A percentile compares a stretch with the other conserved stretches of the same genome.
Conservation (phyloP, 352 stramenopile genomes). For the Elongisporangium prolatum region DNA sequence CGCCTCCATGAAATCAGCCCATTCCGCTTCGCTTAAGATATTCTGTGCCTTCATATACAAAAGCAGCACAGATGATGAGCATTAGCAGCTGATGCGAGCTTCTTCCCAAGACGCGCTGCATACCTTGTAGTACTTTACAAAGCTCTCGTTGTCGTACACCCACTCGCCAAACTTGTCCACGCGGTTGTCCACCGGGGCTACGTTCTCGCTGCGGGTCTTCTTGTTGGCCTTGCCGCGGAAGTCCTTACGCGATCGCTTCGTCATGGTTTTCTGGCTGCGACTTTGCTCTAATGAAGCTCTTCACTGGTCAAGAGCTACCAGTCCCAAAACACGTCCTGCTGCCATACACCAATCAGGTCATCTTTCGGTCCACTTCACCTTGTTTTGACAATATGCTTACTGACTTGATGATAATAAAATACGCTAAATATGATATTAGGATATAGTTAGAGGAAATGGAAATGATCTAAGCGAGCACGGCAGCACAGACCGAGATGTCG, state of each 20-base stretch:
- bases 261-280: constrained; percentile 20
- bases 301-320: constrained; percentile 14
- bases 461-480: constrained; percentile 57
- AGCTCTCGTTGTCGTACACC: constrained; percentile 85
- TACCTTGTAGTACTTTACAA: constrained; percentile 83
- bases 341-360: not conserved
- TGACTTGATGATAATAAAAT: not conserved
- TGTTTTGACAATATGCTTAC: not conserved
- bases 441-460: not conserved
- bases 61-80: not conserved
- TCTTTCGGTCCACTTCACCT: not conserved
- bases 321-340: constrained; percentile 6
- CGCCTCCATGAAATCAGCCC: constrained; percentile 87
- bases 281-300: constrained; percentile 5
- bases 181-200: constrained; percentile 22
- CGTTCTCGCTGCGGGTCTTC: constrained; percentile 43
- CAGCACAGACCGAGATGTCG: constrained; percentile 82
- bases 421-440: not conserved
- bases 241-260: constrained; percentile 44
- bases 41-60: constrained; percentile 50
- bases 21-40: constrained; percentile 82
- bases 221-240: constrained; percentile 37
- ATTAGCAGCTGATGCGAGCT: not conserved
- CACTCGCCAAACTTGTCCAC: constrained; percentile 79
- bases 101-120: not conserved